phyloP scores from a whole-genome alignment of 2,329 filamentous ascomycete genomes.

The Phaeosphaeria sp. region DNA sequence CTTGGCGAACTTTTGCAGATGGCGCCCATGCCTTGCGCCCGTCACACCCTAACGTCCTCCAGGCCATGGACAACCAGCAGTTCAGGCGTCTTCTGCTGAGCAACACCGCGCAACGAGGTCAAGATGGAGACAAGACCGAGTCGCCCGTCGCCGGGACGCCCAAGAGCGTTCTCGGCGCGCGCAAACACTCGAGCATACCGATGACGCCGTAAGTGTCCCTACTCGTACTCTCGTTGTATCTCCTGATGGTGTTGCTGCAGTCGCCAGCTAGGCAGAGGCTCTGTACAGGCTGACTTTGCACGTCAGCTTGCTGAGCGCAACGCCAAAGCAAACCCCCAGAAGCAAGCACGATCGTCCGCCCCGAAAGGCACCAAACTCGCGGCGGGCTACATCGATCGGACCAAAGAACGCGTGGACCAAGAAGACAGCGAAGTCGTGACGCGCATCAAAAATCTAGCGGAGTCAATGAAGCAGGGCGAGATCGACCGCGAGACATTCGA shows the following conservation, averaged over 20 bases:
- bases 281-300: constrained; percentile 73
- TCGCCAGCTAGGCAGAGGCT: constrained; percentile 66
- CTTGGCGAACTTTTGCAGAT: constrained; percentile 9
- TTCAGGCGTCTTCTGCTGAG: constrained; percentile 79
- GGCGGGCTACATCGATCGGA: constrained; percentile 83
- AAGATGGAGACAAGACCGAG: constrained; percentile 37
- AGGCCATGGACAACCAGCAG: constrained; percentile 89
- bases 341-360: constrained; percentile 78
- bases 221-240: neutral
- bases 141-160: constrained; percentile 38
- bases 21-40: constrained; percentile 1
- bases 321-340: constrained; percentile 62
- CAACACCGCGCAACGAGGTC: constrained; percentile 52
- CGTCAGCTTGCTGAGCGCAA: constrained; percentile 81
- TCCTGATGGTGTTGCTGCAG: constrained; percentile 50
- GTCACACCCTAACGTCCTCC: constrained; percentile 5
- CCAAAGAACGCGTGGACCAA: constrained; percentile 66
- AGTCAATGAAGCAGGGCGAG: constrained; percentile 81
- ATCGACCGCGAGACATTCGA: constrained; percentile 84
- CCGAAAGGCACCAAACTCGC: constrained; percentile 85
- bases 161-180: constrained; percentile 71
- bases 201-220: constrained; percentile 81
- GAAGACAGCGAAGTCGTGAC: constrained; percentile 64
- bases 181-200: constrained; percentile 80
- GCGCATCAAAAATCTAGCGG: constrained; percentile 79